A percentile compares a stretch with the other conserved stretches of the same genome.
These are phyloP conservation scores for Penicillium longicatenatum DNA, from an alignment of 495 filamentous ascomycete genomes.

Conservation along the genomic window DNA sequence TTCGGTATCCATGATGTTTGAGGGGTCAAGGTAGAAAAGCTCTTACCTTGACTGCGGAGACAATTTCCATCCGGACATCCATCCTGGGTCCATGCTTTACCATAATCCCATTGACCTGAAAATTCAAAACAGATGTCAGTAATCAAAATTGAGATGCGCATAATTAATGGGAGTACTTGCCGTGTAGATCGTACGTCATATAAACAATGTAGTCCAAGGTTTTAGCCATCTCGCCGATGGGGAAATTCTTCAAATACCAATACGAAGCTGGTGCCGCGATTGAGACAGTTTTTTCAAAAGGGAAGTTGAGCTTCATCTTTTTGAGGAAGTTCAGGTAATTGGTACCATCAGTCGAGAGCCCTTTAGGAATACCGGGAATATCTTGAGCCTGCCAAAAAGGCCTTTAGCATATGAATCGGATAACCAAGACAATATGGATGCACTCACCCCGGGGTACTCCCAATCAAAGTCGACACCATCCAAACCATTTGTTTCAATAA, in stretches of 20 bases:
- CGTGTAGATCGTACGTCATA: conserved; percentile 44
- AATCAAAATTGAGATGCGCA: too few species aligned
- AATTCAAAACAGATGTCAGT: too few species aligned
- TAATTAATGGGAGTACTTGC: too few species aligned
- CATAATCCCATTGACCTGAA: conserved; percentile 42
- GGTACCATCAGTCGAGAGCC: conserved; percentile 22
- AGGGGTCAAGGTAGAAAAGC: too few species aligned
- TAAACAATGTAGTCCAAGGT: conserved; percentile 38
- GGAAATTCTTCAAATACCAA: conserved; percentile 38
- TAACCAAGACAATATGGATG: too few species aligned
- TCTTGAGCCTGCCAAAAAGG: too few species aligned
- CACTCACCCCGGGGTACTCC: conserved; percentile 43
- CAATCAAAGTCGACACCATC: conserved; percentile 29
- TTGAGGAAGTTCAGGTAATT: conserved; percentile 36
- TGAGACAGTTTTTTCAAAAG: conserved; percentile 12
- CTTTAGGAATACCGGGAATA: conserved; percentile 39
- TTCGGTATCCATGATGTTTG: too few species aligned
- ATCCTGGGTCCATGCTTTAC: conserved; percentile 14
- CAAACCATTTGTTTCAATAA: conserved; percentile 29
- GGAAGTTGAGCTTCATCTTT: conserved; percentile 4
- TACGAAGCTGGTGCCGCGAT: conserved; percentile 30
- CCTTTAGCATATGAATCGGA: too few species aligned
- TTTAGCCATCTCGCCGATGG: conserved; percentile 22
- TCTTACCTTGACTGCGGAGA: too few species aligned
- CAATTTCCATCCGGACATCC: conserved; percentile 20